Evolutionary conservation across 1,284 basidiomycete genomes (phyloP).

Genomic region (Agroathelia rolfsii): DNA sequence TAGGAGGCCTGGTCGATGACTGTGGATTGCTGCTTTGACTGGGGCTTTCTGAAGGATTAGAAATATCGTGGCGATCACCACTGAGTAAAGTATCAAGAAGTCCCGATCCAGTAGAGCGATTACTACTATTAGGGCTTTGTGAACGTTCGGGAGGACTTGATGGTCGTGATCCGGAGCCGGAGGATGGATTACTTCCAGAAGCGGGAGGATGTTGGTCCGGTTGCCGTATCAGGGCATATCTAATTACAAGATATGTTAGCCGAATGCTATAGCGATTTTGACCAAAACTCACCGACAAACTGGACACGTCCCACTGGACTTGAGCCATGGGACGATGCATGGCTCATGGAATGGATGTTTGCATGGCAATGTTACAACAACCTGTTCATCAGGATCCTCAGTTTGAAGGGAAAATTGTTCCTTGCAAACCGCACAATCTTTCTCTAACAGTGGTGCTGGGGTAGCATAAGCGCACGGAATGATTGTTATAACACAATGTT

Average conservation of each 20-base stretch:
- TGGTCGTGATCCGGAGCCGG: conserved; percentile 12
- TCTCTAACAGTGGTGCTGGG: conserved; percentile 45
- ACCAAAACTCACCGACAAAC: conserved; percentile 56
- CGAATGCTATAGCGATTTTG: background rate
- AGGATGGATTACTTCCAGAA: conserved; percentile 13
- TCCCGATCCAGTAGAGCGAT: conserved; percentile 10
- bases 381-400: conserved; percentile 61
- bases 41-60: no score
- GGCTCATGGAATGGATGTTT: conserved; percentile 73
- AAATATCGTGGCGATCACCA: no score
- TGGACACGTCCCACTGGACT: conserved; percentile 76
- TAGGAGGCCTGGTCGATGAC: no score
- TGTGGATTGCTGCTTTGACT: no score
- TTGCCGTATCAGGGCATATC: conserved; percentile 18
- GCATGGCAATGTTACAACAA: conserved; percentile 67
- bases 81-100: conserved; percentile 21
- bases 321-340: conserved; percentile 77
- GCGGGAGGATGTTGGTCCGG: conserved; percentile 17
- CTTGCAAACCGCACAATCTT: conserved; percentile 73
- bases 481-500: conserved; percentile 1
- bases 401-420: conserved; percentile 59
- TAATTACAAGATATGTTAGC: conserved; percentile 8
- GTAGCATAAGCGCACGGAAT: conserved; percentile 4
- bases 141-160: conserved; percentile 15
- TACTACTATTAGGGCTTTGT: no score